Conservation (phyloP, 768 basidiomycete genomes). For the Gyrodon lividus region DNA sequence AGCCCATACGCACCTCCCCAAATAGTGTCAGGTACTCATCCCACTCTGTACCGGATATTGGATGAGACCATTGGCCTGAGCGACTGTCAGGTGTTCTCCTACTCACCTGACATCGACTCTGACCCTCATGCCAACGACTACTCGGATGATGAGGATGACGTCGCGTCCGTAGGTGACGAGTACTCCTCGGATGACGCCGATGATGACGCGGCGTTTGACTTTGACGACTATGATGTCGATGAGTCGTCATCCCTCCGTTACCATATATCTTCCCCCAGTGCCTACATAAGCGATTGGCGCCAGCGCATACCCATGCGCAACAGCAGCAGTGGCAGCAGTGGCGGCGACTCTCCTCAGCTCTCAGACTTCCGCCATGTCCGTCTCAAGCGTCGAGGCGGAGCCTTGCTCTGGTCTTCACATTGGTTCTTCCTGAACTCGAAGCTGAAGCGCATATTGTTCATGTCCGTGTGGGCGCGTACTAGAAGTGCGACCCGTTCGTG, state of each 20-base stretch:
- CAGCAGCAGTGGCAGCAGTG: conserved; percentile 37
- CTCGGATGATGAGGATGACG: conserved; percentile 76
- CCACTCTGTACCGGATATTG: conserved; percentile 81
- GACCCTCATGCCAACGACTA: conserved; percentile 91
- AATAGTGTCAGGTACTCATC: conserved; percentile 82
- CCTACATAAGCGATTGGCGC: conserved; percentile 4
- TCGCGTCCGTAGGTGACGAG: conserved; percentile 63
- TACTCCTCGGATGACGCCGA: conserved; percentile 71
- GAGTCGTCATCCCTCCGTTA: conserved; percentile 32
- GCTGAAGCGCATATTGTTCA: conserved; percentile 87
- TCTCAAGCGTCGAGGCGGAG: conserved; percentile 61
- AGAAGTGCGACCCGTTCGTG: conserved; percentile 54
- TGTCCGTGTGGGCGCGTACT: conserved; percentile 88
- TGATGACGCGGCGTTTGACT: conserved; percentile 72
- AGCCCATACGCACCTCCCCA: conserved; percentile 72
- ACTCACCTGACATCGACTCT: conserved; percentile 87
- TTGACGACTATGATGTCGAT: conserved; percentile 79
- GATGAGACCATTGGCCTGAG: conserved; percentile 86
- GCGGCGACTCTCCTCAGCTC: conserved; percentile 29
- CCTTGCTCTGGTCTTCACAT: conserved; percentile 92
- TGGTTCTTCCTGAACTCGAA: conserved; percentile 97
- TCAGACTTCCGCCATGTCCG: conserved; percentile 47
- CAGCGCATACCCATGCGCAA: conserved; percentile 22
- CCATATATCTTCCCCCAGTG: conserved; percentile 10
- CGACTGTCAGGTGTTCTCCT: conserved; percentile 96